Conservation (phyloP, 768 basidiomycete species). For the Leccinum incarnatum region DNA sequence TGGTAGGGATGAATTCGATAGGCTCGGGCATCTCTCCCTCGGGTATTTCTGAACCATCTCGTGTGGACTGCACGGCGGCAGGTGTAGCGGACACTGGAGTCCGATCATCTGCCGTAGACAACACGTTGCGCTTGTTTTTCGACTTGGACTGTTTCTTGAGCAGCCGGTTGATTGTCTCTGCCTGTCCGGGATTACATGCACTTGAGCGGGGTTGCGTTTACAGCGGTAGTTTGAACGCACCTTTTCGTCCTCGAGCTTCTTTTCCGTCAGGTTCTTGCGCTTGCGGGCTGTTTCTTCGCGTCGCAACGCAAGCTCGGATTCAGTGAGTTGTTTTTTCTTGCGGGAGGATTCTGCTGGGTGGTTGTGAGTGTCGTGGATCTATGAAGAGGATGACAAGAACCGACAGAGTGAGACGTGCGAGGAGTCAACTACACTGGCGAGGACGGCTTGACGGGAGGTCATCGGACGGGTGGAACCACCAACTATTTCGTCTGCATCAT, state of each 20-base stretch:
- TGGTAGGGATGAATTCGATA: slow-evolving; percentile 44
- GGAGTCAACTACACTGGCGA: slow-evolving; percentile 66
- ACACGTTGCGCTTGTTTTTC: slow-evolving; percentile 53
- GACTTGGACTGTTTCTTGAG: slow-evolving; percentile 81
- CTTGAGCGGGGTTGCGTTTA: background rate
- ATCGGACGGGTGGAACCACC: slow-evolving; percentile 37
- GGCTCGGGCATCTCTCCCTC: slow-evolving; percentile 44
- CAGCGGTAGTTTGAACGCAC: slow-evolving; percentile 32
- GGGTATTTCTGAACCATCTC: slow-evolving; percentile 30
- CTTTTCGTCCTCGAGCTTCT: slow-evolving; percentile 40
- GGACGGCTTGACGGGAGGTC: slow-evolving; percentile 66
- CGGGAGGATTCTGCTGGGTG: slow-evolving; percentile 9
- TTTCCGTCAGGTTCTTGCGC: slow-evolving; percentile 56
- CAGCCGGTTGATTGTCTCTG: slow-evolving; percentile 85
- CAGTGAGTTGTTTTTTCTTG: slow-evolving; percentile 63
- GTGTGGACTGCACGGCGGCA: slow-evolving; percentile 25
- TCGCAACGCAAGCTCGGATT: slow-evolving; percentile 68
- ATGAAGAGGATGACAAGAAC: background rate
- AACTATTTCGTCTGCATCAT: slow-evolving; percentile 41
- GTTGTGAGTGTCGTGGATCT: background rate
- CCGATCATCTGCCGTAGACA: slow-evolving; percentile 48
- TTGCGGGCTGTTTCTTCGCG: slow-evolving; percentile 82
- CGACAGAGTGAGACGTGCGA: slow-evolving; percentile 65
- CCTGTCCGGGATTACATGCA: slow-evolving; percentile 38
- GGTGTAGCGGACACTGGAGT: slow-evolving; percentile 33